phyloP scores from a whole-genome alignment of 2,329 filamentous ascomycete species.

The Pseudodiploospora longispora region DNA sequence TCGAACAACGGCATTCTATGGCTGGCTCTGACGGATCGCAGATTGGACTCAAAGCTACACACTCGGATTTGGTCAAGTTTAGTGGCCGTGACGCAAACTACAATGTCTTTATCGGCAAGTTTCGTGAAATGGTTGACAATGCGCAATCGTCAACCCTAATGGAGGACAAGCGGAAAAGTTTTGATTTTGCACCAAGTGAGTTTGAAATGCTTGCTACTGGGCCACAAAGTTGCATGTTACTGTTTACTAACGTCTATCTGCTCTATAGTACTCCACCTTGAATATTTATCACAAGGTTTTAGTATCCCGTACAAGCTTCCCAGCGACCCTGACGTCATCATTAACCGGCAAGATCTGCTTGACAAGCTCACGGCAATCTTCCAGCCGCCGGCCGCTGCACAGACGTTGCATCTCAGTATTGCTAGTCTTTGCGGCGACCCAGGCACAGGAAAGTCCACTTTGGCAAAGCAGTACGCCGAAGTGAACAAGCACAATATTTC shows the following conservation, averaged over 20 bases:
- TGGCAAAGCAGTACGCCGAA: slow-evolving; percentile 17
- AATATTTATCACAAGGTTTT: slow-evolving; percentile 13
- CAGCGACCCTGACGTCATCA: slow-evolving; percentile 6
- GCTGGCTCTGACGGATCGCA: slow-evolving; percentile 17
- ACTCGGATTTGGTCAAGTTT: slow-evolving; percentile 16
- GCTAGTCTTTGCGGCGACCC: slow-evolving; percentile 14
- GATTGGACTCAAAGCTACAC: slow-evolving; percentile 14
- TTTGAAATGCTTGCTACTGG: not conserved
- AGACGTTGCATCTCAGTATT: slow-evolving; percentile 12
- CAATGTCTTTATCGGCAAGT: slow-evolving; percentile 14
- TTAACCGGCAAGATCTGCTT: slow-evolving; percentile 13
- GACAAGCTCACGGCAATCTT: slow-evolving; percentile 12
- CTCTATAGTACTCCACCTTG: slow-evolving; percentile 9
- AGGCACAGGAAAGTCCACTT: slow-evolving; percentile 16
- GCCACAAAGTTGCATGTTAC: too few relatives aligned
- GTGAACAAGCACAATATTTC: slow-evolving; percentile 12
- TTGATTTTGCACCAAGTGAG: slow-evolving; percentile 12
- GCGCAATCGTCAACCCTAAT: slow-evolving; percentile 9
- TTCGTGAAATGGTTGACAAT: slow-evolving; percentile 14
- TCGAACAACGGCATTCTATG: slow-evolving; percentile 17
- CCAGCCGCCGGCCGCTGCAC: slow-evolving; percentile 2
- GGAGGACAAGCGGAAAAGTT: slow-evolving; percentile 13
- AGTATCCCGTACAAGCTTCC: slow-evolving; percentile 12
- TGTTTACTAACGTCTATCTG: too few relatives aligned
- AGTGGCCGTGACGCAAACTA: slow-evolving; percentile 18